These are phyloP conservation scores for Ilyonectria destructans DNA, from an alignment of 2,329 filamentous ascomycete species.

Conservation along the genomic window DNA sequence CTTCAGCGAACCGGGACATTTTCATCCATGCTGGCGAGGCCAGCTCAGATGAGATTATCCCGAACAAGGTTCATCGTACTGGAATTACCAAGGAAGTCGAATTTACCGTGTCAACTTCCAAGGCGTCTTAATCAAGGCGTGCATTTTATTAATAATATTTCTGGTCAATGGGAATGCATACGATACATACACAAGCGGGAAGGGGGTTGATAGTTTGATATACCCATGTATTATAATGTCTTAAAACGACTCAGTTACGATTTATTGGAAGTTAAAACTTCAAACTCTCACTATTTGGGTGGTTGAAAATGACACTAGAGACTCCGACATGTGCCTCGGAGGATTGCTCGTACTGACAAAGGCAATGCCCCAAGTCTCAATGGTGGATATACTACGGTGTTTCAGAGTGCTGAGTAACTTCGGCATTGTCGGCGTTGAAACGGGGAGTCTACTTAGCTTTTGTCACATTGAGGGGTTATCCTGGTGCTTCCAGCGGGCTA, in stretches of 20 bases:
- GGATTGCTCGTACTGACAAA: too few species aligned
- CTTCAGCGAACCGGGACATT: constrained; percentile 14
- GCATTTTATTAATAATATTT: neutral
- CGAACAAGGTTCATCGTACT: neutral
- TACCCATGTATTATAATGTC: constrained; percentile 23
- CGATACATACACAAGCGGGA: constrained; percentile 1
- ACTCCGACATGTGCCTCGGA: too few species aligned
- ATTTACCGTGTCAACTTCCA: constrained; percentile 37
- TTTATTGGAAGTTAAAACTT: neutral
- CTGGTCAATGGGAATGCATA: neutral
- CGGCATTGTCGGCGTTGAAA: too few species aligned
- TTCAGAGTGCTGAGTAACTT: too few species aligned
- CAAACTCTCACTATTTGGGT: neutral
- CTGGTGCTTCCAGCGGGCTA: too few species aligned
- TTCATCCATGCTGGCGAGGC: constrained; percentile 41
- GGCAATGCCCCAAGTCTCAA: too few species aligned
- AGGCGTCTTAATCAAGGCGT: constrained; percentile 9
- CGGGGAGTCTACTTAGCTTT: too few species aligned
- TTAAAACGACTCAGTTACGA: constrained; percentile 1
- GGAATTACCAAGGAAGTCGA: constrained; percentile 43
- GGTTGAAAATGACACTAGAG: too few species aligned
- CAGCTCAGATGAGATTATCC: constrained; percentile 44
- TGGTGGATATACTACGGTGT: too few species aligned
- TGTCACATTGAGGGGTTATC: too few species aligned
- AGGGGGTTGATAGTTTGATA: constrained; percentile 7